Percentiles rank a stretch among this genome's conserved stretches.
Evolutionary conservation across 805 yeast genomes (phyloP).

Genomic region (Candida koratica): DNA sequence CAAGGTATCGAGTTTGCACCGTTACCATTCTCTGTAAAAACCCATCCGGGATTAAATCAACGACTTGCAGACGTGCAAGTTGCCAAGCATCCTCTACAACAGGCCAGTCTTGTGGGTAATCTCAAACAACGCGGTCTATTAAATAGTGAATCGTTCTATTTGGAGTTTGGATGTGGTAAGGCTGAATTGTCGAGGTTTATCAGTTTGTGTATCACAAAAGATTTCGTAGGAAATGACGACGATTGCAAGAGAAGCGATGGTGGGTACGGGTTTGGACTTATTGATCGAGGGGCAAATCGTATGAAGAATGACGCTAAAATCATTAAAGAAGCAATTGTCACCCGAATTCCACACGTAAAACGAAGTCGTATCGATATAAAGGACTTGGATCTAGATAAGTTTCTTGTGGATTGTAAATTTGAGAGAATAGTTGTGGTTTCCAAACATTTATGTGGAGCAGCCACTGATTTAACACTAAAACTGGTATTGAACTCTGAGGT

Average conservation of each 20-base stretch:
- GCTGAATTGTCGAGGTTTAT: constrained; percentile 76
- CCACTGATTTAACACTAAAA: constrained; percentile 79
- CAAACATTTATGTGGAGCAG: constrained; percentile 90
- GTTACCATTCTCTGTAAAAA: constrained; percentile 15
- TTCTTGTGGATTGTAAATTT: constrained; percentile 19
- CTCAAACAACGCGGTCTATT: constrained; percentile 43
- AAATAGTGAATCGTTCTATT: constrained; percentile 32
- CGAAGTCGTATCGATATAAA: constrained; percentile 76
- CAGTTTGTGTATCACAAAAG: constrained; percentile 32
- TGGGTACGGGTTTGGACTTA: constrained; percentile 48
- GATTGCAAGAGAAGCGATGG: background rate
- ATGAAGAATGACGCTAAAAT: constrained; percentile 76
- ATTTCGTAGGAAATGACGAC: constrained; percentile 8
- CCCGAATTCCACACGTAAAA: constrained; percentile 30
- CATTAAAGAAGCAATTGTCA: constrained; percentile 41
- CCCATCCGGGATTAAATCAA: constrained; percentile 28
- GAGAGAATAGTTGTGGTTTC: constrained; percentile 58
- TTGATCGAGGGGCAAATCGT: constrained; percentile 75
- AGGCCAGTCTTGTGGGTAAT: constrained; percentile 73
- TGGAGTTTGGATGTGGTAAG: constrained; percentile 91
- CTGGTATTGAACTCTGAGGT: constrained; percentile 44
- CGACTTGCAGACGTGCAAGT: constrained; percentile 49
- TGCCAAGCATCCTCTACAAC: constrained; percentile 79
- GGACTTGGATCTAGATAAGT: constrained; percentile 55
- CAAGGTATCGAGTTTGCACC: constrained; percentile 15